Conservation (phyloP, 2,329 filamentous ascomycete genomes). For the Nemania sp. region DNA sequence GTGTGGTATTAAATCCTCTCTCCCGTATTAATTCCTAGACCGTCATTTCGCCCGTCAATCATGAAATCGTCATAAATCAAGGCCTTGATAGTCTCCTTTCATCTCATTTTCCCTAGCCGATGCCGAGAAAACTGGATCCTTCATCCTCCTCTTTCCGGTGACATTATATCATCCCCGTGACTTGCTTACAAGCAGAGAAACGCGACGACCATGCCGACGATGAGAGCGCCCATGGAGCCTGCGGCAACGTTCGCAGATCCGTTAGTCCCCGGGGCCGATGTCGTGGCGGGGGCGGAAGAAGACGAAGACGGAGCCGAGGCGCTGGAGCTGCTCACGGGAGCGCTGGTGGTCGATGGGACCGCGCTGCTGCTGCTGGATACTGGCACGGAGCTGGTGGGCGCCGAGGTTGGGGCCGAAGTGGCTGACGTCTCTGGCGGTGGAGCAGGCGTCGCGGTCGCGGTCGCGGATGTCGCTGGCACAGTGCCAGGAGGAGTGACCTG, state of each 20-base stretch:
- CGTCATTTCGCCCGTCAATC: not conserved
- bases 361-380: slow-evolving; percentile 37
- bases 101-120: not conserved
- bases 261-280: slow-evolving; percentile 47
- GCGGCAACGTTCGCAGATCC: slow-evolving; percentile 49
- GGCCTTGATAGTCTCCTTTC: not conserved
- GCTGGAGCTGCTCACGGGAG: slow-evolving; percentile 34
- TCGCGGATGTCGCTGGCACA: slow-evolving; percentile 36
- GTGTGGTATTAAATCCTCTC: slow-evolving; percentile 14
- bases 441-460: slow-evolving; percentile 40
- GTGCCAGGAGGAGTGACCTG: slow-evolving; percentile 56
- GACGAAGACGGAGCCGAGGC: slow-evolving; percentile 28
- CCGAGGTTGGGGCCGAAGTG: slow-evolving; percentile 33
- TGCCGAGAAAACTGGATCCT: not conserved
- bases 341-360: slow-evolving; percentile 31
- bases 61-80: not conserved
- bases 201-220: slow-evolving; percentile 51
- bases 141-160: not conserved
- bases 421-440: slow-evolving; percentile 38
- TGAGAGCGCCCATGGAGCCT: slow-evolving; percentile 53
- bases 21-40: slow-evolving; percentile 26
- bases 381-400: slow-evolving; percentile 24
- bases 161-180: not conserved
- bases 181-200: slow-evolving; percentile 53
- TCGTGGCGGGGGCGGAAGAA: slow-evolving; percentile 38